Base-by-base conservation (phyloP, 441 rosid species). In the Biscutella laevigata region DNA sequence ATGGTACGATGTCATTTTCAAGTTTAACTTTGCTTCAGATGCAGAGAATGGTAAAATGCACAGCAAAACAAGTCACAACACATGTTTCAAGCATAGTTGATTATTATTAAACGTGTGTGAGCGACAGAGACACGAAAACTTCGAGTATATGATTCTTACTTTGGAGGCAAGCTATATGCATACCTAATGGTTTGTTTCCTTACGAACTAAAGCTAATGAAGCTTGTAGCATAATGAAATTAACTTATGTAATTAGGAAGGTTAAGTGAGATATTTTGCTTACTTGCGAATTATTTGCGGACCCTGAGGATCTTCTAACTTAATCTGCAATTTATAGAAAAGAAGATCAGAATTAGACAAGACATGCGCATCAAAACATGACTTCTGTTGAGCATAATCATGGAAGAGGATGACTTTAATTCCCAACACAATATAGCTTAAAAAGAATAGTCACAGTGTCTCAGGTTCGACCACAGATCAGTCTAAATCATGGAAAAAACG, bases 21-120 rank as follows among this genome's bases (percentile, higher is more conserved):
- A 42, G 34, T 29, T 15, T 37, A 58, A 42, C 64, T 65, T 66
- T 66, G 61, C 71, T 66, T 66, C 60, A 53, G 66, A 44, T 33
- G 51, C 61, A 66, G 61, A 45, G 15, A 58, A 66, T n/a, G 37
- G 27, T 38, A 51, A 37, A 43, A 22, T 44, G n/a, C n/a, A n/a
- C n/a, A n/a, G n/a, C n/a, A n/a, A n/a, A 36, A 45, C 41, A 33
- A 14, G 22, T 22, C 48, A 46, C 36, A 38, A 32, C 38, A 42
- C 57, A 48, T 42, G 27, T 16, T 20, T 12, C 9, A 39, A 38
- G 5, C 8, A 48, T 19, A 29, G 16, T 28, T 49, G 39, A 21
- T 9, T 13, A 29, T 22, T 34, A 24, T 26, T 26, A 12, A 39
- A 41, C 33, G 52, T 56, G 38, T 57, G 62, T 56, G 45, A 56